These are phyloP conservation scores for Pichia ethanolica DNA, from an alignment of 805 yeast genomes.

Conservation along the genomic window DNA sequence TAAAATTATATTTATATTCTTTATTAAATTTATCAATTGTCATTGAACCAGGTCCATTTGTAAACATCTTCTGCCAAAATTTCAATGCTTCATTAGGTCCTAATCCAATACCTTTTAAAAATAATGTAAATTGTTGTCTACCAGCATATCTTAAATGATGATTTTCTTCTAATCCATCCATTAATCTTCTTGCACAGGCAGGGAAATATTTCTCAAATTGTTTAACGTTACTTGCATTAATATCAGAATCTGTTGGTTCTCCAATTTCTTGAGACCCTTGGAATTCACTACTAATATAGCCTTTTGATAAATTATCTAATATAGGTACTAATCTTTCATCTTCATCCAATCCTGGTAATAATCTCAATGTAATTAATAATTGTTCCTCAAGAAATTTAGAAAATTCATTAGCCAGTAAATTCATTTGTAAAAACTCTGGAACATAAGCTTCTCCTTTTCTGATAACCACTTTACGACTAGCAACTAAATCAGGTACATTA, in stretches of 20 bases:
- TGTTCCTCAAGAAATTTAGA: slow-evolving; percentile 41
- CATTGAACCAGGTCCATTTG: slow-evolving; percentile 39
- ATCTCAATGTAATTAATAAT: slow-evolving; percentile 62
- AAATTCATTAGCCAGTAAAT: slow-evolving; percentile 64
- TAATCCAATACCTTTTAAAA: slow-evolving; percentile 85
- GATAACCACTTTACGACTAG: slow-evolving; percentile 62
- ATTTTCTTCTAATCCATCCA: slow-evolving; percentile 47
- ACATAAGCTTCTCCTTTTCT: slow-evolving; percentile 72
- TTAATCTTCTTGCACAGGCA: slow-evolving; percentile 55
- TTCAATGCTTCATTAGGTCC: slow-evolving; percentile 78
- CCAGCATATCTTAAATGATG: slow-evolving; percentile 78
- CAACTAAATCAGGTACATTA: slow-evolving; percentile 69
- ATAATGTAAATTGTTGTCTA: slow-evolving; percentile 78
- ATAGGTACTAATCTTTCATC: slow-evolving; percentile 86
- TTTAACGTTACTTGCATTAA: slow-evolving; percentile 57
- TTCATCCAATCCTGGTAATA: slow-evolving; percentile 80
- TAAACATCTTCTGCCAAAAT: slow-evolving; percentile 76
- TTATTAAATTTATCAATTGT: slow-evolving; percentile 73
- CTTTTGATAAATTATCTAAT: slow-evolving; percentile 66
- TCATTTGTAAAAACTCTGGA: slow-evolving; percentile 73
- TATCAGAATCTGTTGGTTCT: slow-evolving; percentile 30
- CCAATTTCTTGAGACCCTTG: slow-evolving; percentile 14
- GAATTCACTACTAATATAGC: slow-evolving; percentile 53
- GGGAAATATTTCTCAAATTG: slow-evolving; percentile 65
- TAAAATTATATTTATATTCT: slow-evolving; percentile 80